These are phyloP conservation scores for Aureobasidium zeae DNA, from an alignment of 2,329 filamentous ascomycete species.

Conservation along the genomic window DNA sequence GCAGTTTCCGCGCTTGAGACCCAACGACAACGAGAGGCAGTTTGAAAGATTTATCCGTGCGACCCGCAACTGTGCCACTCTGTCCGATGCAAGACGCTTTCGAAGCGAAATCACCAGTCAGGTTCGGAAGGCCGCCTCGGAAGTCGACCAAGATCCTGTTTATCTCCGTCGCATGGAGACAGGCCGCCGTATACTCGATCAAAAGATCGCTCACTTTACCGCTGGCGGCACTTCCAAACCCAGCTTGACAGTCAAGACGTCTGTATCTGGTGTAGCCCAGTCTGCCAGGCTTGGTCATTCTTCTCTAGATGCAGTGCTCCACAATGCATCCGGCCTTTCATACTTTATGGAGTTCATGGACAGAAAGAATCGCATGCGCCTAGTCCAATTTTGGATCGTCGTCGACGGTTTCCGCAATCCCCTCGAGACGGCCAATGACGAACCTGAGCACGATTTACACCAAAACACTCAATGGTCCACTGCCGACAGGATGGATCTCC, in stretches of 20 bases:
- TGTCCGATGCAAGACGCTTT: slow-evolving; percentile 87
- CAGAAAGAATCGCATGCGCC: slow-evolving; percentile 69
- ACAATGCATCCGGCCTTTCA: slow-evolving; percentile 80
- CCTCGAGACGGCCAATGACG: slow-evolving; percentile 73
- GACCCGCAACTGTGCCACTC: slow-evolving; percentile 77
- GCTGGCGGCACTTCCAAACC: slow-evolving; percentile 46
- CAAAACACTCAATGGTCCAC: slow-evolving; percentile 64
- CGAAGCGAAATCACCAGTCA: slow-evolving; percentile 89
- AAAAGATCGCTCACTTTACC: slow-evolving; percentile 74
- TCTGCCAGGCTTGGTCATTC: slow-evolving; percentile 63
- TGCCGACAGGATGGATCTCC: slow-evolving; percentile 76
- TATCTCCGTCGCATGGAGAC: slow-evolving; percentile 87
- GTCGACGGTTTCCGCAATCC: slow-evolving; percentile 95
- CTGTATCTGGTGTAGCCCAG: slow-evolving; percentile 24
- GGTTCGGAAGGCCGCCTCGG: slow-evolving; percentile 65
- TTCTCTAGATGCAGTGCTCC: slow-evolving; percentile 73
- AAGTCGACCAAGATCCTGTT: slow-evolving; percentile 71
- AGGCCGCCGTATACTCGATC: slow-evolving; percentile 80
- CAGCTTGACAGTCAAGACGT: slow-evolving; percentile 32
- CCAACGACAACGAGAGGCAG: slow-evolving; percentile 77
- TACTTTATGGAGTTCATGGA: slow-evolving; percentile 99
- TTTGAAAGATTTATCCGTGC: slow-evolving; percentile 92
- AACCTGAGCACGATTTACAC: slow-evolving; percentile 39
- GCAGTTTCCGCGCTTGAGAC: slow-evolving; percentile 67
- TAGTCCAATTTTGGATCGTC: slow-evolving; percentile 97